phyloP scores from a whole-genome alignment of 306 rosid species.

The Vachellia collinsii region DNA sequence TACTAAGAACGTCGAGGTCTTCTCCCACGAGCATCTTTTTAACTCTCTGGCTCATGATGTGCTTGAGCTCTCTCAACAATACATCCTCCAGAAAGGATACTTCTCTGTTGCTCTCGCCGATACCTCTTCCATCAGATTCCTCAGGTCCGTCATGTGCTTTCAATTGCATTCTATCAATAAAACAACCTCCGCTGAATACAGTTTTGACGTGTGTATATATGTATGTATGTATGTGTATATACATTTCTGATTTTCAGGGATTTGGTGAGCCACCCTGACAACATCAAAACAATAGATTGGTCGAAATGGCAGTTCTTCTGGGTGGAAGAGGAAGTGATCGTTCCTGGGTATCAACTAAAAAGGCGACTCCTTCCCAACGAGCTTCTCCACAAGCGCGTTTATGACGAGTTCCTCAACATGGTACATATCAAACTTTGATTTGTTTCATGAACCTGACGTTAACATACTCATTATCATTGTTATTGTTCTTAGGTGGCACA shows the following conservation, averaged over 20 bases:
- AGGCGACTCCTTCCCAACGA: background rate
- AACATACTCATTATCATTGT: background rate
- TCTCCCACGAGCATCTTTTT: constrained; percentile 29
- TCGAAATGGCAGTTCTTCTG: constrained; percentile 62
- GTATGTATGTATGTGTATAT: too few species aligned
- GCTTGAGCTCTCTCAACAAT: constrained; percentile 53
- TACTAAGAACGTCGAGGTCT: constrained; percentile 50
- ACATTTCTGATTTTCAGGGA: constrained; percentile 40
- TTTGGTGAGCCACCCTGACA: constrained; percentile 45
- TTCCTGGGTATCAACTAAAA: too few species aligned
- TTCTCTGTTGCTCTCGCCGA: constrained; percentile 65
- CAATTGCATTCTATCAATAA: too few species aligned
- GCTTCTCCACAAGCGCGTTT: background rate
- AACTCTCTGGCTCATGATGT: constrained; percentile 52
- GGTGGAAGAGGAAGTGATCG: constrained; percentile 50
- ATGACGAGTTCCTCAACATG: background rate
- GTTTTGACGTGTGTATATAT: too few species aligned
- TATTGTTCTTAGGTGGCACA: background rate
- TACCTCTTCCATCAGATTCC: constrained; percentile 40
- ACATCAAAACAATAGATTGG: constrained; percentile 52
- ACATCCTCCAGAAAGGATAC: constrained; percentile 47
- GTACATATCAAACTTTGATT: too few species aligned
- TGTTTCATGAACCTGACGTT: background rate
- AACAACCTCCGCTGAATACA: too few species aligned
- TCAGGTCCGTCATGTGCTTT: background rate